These are phyloP conservation scores for Magnaporthales sp. DNA, from an alignment of 2,329 filamentous ascomycete species.

Conservation along the genomic window DNA sequence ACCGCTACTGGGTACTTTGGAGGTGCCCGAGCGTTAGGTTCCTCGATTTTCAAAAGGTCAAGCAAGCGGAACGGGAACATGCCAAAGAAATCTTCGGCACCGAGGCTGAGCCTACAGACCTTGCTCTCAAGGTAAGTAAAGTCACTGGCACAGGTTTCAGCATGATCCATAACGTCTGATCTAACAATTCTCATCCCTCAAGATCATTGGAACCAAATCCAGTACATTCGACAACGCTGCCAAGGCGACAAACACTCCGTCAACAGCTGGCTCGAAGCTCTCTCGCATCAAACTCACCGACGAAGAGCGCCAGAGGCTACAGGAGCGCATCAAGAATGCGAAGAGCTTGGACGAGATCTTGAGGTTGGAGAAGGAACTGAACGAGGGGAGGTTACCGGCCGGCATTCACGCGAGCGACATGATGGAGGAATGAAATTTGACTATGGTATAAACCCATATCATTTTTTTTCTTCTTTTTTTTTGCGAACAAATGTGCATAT, in stretches of 20 bases:
- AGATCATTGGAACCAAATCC: slow-evolving; percentile 81
- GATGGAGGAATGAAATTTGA: slow-evolving; percentile 47
- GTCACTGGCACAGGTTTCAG: neutral
- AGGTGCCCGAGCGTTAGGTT: slow-evolving; percentile 77
- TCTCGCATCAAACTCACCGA: slow-evolving; percentile 80
- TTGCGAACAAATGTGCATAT: neutral
- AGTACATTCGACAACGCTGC: slow-evolving; percentile 56
- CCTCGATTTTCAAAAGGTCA: slow-evolving; percentile 88
- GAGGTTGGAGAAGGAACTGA: slow-evolving; percentile 80
- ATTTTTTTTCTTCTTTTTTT: too few species aligned
- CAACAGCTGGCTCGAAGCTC: slow-evolving; percentile 45
- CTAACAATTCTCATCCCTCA: neutral
- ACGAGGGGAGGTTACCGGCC: slow-evolving; percentile 76
- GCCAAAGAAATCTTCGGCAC: slow-evolving; percentile 81
- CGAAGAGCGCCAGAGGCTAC: slow-evolving; percentile 75
- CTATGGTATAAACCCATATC: neutral
- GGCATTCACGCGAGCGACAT: slow-evolving; percentile 49
- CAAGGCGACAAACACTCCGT: slow-evolving; percentile 22
- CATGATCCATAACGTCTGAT: neutral
- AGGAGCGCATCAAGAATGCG: slow-evolving; percentile 81
- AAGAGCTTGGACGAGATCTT: slow-evolving; percentile 87
- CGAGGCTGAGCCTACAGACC: slow-evolving; percentile 63
- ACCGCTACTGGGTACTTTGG: slow-evolving; percentile 88
- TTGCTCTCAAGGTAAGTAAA: slow-evolving; percentile 59
- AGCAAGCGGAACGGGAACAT: slow-evolving; percentile 69